Percentiles rank a stretch among this genome's conserved stretches.
Conservation (phyloP, 2,329 filamentous ascomycete genomes). For the Zymoseptoria ardabiliae region DNA sequence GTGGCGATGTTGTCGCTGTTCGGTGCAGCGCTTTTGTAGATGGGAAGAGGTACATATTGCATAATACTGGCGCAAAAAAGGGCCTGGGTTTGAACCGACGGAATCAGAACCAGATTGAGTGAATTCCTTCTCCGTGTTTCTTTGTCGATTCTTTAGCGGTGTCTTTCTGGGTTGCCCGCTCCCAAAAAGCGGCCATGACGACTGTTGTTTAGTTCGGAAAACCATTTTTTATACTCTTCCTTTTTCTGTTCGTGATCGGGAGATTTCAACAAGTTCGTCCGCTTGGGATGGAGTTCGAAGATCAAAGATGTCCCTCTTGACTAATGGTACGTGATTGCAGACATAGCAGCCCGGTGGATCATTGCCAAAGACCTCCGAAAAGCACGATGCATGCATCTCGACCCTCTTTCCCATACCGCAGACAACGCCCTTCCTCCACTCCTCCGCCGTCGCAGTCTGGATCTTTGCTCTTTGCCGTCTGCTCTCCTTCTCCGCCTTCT, state of each 20-base stretch:
- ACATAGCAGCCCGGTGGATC: too few species aligned
- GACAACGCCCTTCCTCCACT: too few species aligned
- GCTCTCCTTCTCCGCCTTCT: too few species aligned
- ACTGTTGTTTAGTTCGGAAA: not conserved
- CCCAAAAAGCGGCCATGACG: not conserved
- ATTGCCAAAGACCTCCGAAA: too few species aligned
- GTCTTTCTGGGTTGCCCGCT: not conserved
- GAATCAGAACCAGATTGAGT: not conserved
- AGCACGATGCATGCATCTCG: too few species aligned
- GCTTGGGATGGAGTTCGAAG: too few species aligned
- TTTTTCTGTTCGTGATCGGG: not conserved
- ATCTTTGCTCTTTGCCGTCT: too few species aligned
- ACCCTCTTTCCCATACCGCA: too few species aligned
- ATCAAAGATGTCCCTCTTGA: too few species aligned
- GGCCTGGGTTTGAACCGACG: not conserved
- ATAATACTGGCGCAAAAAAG: not conserved
- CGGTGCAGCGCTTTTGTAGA: conserved; percentile 39
- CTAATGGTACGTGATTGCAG: too few species aligned
- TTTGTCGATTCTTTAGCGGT: not conserved
- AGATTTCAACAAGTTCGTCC: not conserved
- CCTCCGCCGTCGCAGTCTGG: too few species aligned
- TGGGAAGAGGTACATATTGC: not conserved
- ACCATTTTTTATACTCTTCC: not conserved
- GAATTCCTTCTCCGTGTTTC: not conserved
- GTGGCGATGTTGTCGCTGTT: conserved; percentile 48